These are phyloP conservation scores for Ramalina intermedia DNA, from an alignment of 495 filamentous ascomycete species.

Conservation along the genomic window DNA sequence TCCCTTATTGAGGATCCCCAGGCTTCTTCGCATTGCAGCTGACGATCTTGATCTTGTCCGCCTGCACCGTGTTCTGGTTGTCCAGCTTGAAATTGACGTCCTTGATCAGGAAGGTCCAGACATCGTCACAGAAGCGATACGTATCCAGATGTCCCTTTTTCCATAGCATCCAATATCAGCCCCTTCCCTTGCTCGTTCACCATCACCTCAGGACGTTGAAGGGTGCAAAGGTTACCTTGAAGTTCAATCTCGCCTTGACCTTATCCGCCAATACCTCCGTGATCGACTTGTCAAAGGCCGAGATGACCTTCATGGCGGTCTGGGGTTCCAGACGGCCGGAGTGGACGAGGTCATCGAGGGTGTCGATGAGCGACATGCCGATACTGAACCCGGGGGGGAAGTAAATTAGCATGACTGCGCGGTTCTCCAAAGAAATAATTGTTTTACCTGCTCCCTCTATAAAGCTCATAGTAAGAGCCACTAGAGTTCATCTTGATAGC, in stretches of 20 bases:
- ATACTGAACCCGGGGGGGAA: slow-evolving; percentile 42
- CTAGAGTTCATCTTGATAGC: slow-evolving; percentile 7
- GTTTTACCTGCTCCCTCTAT: slow-evolving; percentile 94
- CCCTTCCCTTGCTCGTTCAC: neutral
- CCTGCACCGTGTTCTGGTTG: slow-evolving; percentile 46
- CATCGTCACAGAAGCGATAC: slow-evolving; percentile 99
- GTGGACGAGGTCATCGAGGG: slow-evolving; percentile 89
- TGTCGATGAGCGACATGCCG: slow-evolving; percentile 82
- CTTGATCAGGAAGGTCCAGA: slow-evolving; percentile 99
- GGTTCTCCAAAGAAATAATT: no score
- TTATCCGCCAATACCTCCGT: slow-evolving; percentile 79
- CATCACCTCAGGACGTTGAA: neutral
- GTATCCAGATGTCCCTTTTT: slow-evolving; percentile 91
- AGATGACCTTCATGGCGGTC: slow-evolving; percentile 92
- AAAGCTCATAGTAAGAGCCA: slow-evolving; percentile 76
- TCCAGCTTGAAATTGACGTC: slow-evolving; percentile 97
- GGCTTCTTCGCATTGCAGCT: slow-evolving; percentile 82
- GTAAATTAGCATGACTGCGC: slow-evolving; percentile 11
- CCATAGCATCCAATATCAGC: neutral
- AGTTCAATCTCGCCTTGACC: slow-evolving; percentile 78
- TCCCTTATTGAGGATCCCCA: slow-evolving; percentile 40
- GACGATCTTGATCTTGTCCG: slow-evolving; percentile 93
- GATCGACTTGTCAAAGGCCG: slow-evolving; percentile 80
- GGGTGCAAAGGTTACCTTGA: slow-evolving; percentile 59
- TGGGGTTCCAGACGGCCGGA: slow-evolving; percentile 90